phyloP scores from a whole-genome alignment of 2,329 filamentous ascomycete genomes.

The Aspergillus japonicus region DNA sequence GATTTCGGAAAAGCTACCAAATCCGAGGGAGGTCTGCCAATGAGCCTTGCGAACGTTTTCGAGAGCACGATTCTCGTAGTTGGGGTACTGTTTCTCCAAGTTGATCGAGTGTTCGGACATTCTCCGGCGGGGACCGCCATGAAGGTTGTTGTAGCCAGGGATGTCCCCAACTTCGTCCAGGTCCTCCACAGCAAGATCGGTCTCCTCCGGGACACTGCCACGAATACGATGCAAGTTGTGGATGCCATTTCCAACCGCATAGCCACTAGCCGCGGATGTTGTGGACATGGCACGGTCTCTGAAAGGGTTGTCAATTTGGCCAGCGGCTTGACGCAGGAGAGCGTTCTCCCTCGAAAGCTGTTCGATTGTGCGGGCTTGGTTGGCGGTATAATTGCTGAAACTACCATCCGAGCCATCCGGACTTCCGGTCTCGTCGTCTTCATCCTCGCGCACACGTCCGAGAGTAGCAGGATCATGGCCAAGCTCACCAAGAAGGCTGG shows the following conservation, averaged over 20 bases:
- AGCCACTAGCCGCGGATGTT: slow-evolving; percentile 36
- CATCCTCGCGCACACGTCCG: slow-evolving; percentile 50
- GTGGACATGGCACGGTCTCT: slow-evolving; percentile 45
- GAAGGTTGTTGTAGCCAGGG: slow-evolving; percentile 39
- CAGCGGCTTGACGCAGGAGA: slow-evolving; percentile 45
- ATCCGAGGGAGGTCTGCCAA: slow-evolving; percentile 53
- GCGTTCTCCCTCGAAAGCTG: slow-evolving; percentile 50
- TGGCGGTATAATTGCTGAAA: slow-evolving; percentile 36
- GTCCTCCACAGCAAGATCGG: slow-evolving; percentile 46
- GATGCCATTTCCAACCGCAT: slow-evolving; percentile 30
- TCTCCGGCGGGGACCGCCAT: slow-evolving; percentile 39
- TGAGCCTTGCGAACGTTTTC: slow-evolving; percentile 49
- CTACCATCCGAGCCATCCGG: slow-evolving; percentile 40
- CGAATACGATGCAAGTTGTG: slow-evolving; percentile 42
- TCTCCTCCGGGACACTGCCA: slow-evolving; percentile 44
- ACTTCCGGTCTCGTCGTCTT: slow-evolving; percentile 47
- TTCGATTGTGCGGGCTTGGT: slow-evolving; percentile 47
- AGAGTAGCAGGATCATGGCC: slow-evolving; percentile 48
- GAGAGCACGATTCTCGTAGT: slow-evolving; percentile 44
- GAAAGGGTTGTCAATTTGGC: slow-evolving; percentile 38
- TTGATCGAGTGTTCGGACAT: slow-evolving; percentile 47
- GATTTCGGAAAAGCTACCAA: slow-evolving; percentile 46
- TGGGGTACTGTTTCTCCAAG: slow-evolving; percentile 41
- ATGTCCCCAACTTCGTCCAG: slow-evolving; percentile 44
- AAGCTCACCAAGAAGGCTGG: slow-evolving; percentile 47